phyloP scores from a whole-genome alignment of 306 rosid species.

The Acmispon strigosus region DNA sequence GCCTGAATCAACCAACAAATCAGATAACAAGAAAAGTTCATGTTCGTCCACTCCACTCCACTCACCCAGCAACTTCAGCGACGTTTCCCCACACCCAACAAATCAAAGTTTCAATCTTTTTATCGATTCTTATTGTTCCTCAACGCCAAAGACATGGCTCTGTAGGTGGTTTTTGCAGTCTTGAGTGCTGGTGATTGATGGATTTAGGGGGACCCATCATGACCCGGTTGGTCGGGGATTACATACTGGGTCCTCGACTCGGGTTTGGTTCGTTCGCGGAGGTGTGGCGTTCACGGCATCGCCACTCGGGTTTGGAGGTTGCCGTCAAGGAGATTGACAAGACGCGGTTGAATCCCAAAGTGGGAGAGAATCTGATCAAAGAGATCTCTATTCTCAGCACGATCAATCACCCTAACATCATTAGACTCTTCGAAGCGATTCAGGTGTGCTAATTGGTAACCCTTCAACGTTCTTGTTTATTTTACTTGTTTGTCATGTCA shows the following conservation, averaged over 20 bases:
- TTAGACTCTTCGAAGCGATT: slow-evolving; percentile 61
- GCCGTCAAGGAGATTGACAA: slow-evolving; percentile 82
- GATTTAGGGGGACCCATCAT: slow-evolving; percentile 29
- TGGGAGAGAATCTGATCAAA: slow-evolving; percentile 58
- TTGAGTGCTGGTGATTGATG: slow-evolving; percentile 21
- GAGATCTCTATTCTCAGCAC: slow-evolving; percentile 85
- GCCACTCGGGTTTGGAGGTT: slow-evolving; percentile 64
- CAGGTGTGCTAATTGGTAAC: slow-evolving; percentile 30
- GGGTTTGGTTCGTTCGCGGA: slow-evolving; percentile 95
- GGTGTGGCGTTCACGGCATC: slow-evolving; percentile 70
- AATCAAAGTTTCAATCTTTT: slow-evolving; percentile 13
- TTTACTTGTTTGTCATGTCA: neutral
- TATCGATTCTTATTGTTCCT: neutral
- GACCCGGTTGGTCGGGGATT: slow-evolving; percentile 57
- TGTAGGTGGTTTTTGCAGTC: neutral
- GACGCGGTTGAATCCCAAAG: slow-evolving; percentile 57
- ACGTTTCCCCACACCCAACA: neutral
- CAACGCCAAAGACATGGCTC: neutral
- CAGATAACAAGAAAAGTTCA: neutral
- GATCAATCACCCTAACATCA: slow-evolving; percentile 76
- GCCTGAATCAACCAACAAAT: too few species aligned
- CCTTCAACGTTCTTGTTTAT: neutral
- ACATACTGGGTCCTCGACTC: slow-evolving; percentile 63
- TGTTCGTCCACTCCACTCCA: neutral
- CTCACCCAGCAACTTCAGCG: neutral